Percentiles rank a stretch among this genome's conserved stretches.
Evolutionary conservation across 148 eudicot species (phyloP).

Genomic region (Chenopodium suecicum): DNA sequence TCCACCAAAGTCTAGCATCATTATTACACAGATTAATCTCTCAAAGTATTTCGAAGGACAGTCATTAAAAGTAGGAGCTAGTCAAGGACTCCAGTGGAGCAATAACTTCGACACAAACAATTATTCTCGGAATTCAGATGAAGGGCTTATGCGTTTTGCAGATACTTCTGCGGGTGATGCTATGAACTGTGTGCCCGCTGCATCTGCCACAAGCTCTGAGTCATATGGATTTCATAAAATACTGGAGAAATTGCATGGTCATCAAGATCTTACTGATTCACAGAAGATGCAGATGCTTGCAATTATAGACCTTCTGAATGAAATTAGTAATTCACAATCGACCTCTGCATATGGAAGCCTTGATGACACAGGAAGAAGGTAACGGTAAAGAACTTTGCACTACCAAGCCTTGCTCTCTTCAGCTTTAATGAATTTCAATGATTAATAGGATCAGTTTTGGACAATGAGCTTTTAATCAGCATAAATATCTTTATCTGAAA

Average conservation of each 20-base stretch:
- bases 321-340: constrained; percentile 54
- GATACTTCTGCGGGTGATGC: constrained; percentile 33
- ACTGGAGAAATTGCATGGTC: constrained; percentile 49
- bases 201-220: constrained; percentile 48
- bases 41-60: constrained; percentile 77
- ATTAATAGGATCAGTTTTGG: background rate
- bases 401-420: background rate
- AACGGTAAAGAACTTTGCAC: constrained; percentile 15
- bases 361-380: constrained; percentile 97
- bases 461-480: background rate
- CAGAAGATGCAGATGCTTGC: constrained; percentile 71
- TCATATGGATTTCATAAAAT: constrained; percentile 44
- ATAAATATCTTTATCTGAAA: background rate
- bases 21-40: constrained; percentile 47
- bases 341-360: constrained; percentile 79
- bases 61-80: constrained; percentile 32
- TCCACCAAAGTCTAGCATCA: constrained; percentile 25
- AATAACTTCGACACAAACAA: constrained; percentile 32
- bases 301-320: constrained; percentile 68
- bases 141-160: constrained; percentile 32
- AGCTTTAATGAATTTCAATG: background rate
- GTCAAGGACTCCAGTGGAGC: constrained; percentile 51
- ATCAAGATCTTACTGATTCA: constrained; percentile 39
- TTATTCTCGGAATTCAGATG: constrained; percentile 41
- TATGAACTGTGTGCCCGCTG: constrained; percentile 29